Base-by-base conservation (phyloP, 306 rosid species). In the Prunus dulcis region DNA sequence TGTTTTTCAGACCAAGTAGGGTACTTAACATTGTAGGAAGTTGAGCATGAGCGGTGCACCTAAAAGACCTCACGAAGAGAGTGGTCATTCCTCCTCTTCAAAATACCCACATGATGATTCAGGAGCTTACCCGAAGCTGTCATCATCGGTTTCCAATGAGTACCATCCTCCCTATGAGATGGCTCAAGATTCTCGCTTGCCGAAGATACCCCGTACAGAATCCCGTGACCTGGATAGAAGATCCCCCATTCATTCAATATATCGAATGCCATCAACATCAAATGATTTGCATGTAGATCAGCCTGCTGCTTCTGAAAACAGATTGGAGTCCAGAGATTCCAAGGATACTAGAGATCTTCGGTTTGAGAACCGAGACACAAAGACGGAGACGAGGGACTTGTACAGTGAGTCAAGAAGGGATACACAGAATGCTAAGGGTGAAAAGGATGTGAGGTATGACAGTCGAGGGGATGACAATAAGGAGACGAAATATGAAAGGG, bases 41-140 rank as follows among this genome's bases (percentile, higher is more conserved):
- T 64, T 86, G 77, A 76, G 27, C 45, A 93, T 93, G 98, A 93
- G 93, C 73, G 86, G 89, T 70, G 90, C 87, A 49, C 86, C 98
- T 61, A 91, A 89, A 79, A 85, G 96, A 86, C 67, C 93, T 66
- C 98, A 85, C 74, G 97, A 91, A 68, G 98, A 93, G 67, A 67
- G 80, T 77, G 86, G 79, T 68, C 91, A 92, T 76, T 81, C 85
- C 27, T 86, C 87, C 19, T 85, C 96, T 72, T 84, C 96, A 56
- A 91, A 93, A 81, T 88, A 82, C 41, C 83, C 89, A 1, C 93
- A 81, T 75, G 92, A 89, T 71, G 98, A 91, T 80, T 86, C 90
- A 0, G 86, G 86, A 25, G 58, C 88, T 64, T 83, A 83, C 80
- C 77, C 93, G 58, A 93, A 93, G 84, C 52, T 84, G 74, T 49